phyloP scores from a whole-genome alignment of 75 land plant genomes.

The Larix kaempferi region DNA sequence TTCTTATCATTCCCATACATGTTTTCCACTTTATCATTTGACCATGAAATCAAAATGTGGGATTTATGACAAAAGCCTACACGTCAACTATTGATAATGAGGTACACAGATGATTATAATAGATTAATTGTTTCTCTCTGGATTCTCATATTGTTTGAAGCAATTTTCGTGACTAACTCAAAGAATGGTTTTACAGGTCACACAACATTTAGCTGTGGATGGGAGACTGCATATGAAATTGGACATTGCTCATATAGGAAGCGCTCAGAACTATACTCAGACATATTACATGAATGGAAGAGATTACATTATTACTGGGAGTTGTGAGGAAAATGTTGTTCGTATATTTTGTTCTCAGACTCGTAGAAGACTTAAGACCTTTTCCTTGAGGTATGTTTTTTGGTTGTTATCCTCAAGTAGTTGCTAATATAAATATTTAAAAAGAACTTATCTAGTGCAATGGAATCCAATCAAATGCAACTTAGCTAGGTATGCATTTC shows the following conservation, averaged over 20 bases:
- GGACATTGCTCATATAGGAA: constrained; percentile 62
- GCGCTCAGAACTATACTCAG: constrained; percentile 76
- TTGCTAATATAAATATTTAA: no score
- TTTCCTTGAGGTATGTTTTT: no score
- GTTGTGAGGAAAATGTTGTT: constrained; percentile 85
- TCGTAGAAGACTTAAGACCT: no score
- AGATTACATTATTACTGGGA: constrained; percentile 84
- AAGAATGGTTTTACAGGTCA: no score
- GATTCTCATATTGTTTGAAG: no score
- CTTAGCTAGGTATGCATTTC: no score
- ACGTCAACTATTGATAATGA: constrained; percentile 56
- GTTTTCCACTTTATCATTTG: constrained; percentile 86
- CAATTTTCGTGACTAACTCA: no score
- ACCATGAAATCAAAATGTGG: constrained; percentile 82
- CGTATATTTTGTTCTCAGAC: constrained; percentile 81
- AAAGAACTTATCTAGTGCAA: no score
- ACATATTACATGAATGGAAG: constrained; percentile 88
- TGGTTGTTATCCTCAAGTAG: no score
- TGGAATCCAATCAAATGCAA: no score
- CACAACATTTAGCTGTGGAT: constrained; percentile 69
- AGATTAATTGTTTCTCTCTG: no score
- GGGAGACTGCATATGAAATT: constrained; percentile 72
- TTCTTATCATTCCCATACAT: constrained; percentile 79
- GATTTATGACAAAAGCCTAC: constrained; percentile 69
- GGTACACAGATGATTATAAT: no score